phyloP scores from a whole-genome alignment of 2,329 filamentous ascomycete genomes.

The Neobulgaria alba region DNA sequence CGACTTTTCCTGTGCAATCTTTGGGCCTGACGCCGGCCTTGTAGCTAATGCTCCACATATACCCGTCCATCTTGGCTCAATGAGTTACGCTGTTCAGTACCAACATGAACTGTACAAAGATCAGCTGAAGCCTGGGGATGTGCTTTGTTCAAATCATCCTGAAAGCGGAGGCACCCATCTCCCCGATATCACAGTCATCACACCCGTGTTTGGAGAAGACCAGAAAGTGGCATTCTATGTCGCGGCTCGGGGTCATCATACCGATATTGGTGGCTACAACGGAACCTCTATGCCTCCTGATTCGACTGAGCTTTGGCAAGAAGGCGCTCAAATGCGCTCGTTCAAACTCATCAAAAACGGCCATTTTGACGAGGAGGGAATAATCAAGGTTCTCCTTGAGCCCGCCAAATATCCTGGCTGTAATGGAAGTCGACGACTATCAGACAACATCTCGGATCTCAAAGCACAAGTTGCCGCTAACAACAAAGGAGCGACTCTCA shows the following conservation, averaged over 20 bases:
- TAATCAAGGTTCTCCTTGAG: slow-evolving; percentile 60
- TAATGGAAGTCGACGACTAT: slow-evolving; percentile 64
- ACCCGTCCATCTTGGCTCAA: slow-evolving; percentile 33
- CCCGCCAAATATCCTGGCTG: slow-evolving; percentile 66
- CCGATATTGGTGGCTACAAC: slow-evolving; percentile 74
- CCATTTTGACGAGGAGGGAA: slow-evolving; percentile 64
- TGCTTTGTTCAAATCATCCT: slow-evolving; percentile 74
- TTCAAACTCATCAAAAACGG: slow-evolving; percentile 66
- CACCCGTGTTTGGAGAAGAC: slow-evolving; percentile 61
- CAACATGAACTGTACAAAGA: slow-evolving; percentile 71
- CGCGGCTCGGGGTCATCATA: slow-evolving; percentile 66
- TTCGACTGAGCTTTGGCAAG: slow-evolving; percentile 54
- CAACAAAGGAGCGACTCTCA: slow-evolving; percentile 69
- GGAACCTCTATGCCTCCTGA: slow-evolving; percentile 75
- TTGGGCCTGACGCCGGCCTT: slow-evolving; percentile 63
- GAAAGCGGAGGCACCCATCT: slow-evolving; percentile 66
- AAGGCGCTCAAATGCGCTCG: slow-evolving; percentile 51
- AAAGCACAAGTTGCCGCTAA: slow-evolving; percentile 80
- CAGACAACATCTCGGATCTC: slow-evolving; percentile 75
- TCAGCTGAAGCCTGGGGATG: slow-evolving; percentile 66
- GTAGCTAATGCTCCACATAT: slow-evolving; percentile 73
- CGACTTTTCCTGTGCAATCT: slow-evolving; percentile 73
- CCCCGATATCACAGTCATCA: slow-evolving; percentile 76
- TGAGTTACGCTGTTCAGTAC: slow-evolving; percentile 44
- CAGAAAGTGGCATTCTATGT: slow-evolving; percentile 77